Evolutionary conservation across 495 filamentous ascomycete genomes (phyloP), one percentile per base, ranked within the genome.

Genomic region (Glutinoglossum americanum): DNA sequence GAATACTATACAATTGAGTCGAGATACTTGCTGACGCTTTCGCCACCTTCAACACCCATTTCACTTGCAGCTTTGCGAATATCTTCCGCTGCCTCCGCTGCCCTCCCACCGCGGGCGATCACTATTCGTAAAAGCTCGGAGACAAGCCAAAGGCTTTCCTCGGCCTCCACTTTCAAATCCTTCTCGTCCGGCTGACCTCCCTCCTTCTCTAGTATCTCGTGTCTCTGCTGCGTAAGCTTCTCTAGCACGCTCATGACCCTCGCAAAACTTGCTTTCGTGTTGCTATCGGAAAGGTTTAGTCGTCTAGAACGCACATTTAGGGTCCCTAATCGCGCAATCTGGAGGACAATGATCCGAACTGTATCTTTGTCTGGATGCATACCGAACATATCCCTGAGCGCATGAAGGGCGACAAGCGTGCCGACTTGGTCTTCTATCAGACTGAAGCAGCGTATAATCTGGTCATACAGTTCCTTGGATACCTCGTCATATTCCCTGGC

Each of bases 401-500:
- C 71, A 51, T 76, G 74, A 0, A 81, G 70, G 1, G 81, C 79
- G 21, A 84, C 71, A 17, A 86, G 70, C 25, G 78, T 77, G 48
- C 82, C 83, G 2, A 67, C 60, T n/a, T 79, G 64, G 60, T 82
- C 79, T 41, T 71, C 66, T 0, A 69, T 69, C 1, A 76, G 64
- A 58, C 75, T 74, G 64, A 37, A 48, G 27, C 26, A 60, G 37
- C 72, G 70, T 23, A 80, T 70, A 51, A 82, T 76, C 56, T 73
- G 71, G 60, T 81, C 71, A 57, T 81, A 80, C 0, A 80, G 58
- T 27, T 74, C 68, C 45, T 68, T 63, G 1, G 60, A 58, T 23
- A 63, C 59, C 11, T 49, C 59, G 32, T 64, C 63, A 57, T 55
- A 7, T 69, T 62, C 21, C 26, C 32, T 53, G 27, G n/a, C 25